Percentiles rank a stretch among this genome's conserved stretches.
Conservation (phyloP, 176 grass and related monocot genomes). For the Carex littledalei region DNA sequence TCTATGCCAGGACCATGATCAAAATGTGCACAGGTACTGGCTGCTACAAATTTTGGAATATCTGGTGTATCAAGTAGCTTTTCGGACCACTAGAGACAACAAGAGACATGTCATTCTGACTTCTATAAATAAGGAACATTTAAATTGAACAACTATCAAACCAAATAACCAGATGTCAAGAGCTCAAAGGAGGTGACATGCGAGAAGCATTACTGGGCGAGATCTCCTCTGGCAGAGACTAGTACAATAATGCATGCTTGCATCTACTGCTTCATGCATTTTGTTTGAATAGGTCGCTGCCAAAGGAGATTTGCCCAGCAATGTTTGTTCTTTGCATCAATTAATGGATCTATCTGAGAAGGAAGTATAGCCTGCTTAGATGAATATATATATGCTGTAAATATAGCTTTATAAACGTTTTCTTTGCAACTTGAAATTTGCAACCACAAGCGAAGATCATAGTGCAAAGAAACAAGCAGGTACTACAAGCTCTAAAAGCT, state of each 20-base stretch:
- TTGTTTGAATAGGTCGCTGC: conserved; percentile 9
- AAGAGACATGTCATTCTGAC: neutral
- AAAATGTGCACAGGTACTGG: neutral
- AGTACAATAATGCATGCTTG: neutral
- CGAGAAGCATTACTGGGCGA: conserved; percentile 29
- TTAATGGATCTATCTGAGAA: too few relatives aligned
- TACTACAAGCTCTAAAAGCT: neutral
- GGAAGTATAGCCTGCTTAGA: neutral
- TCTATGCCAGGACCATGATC: neutral
- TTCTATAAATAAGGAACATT: neutral
- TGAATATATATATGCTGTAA: neutral
- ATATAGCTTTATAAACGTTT: neutral
- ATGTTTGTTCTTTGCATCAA: conserved; percentile 21
- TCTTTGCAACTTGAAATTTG: neutral
- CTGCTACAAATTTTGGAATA: neutral
- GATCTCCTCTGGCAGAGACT: conserved; percentile 44
- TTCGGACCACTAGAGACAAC: neutral
- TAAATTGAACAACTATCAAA: neutral
- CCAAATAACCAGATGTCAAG: neutral
- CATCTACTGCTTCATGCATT: neutral
- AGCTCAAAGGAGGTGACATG: neutral
- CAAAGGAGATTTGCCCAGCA: conserved; percentile 66
- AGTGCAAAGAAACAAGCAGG: neutral
- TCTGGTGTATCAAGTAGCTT: neutral
- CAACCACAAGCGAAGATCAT: neutral